A percentile compares a stretch with the other conserved stretches of the same genome.
Evolutionary conservation across 805 yeast genomes (phyloP).

Genomic region (Saccharomycopsis javanensis): DNA sequence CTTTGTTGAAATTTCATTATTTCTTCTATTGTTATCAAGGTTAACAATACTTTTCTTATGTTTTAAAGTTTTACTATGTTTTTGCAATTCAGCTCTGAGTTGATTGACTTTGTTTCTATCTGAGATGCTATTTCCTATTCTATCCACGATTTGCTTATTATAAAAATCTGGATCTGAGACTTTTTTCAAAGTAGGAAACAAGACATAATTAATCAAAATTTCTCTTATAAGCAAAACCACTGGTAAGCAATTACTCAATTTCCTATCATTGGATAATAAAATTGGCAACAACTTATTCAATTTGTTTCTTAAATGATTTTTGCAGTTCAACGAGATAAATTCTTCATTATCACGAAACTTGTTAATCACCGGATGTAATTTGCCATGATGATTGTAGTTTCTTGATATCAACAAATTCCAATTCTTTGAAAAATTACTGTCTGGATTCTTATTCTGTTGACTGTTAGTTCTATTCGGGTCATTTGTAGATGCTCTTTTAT

Average conservation of each 20-base stretch:
- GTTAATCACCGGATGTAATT: conserved; percentile 43
- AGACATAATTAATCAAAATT: conserved; percentile 47
- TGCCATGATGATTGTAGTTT: conserved; percentile 36
- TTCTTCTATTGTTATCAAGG: background rate
- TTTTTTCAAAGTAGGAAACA: conserved; percentile 42
- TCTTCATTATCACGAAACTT: conserved; percentile 17
- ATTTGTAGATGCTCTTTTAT: background rate
- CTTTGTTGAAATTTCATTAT: background rate
- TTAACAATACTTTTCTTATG: conserved; percentile 3
- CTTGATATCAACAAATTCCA: conserved; percentile 33
- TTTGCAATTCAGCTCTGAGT: conserved; percentile 58
- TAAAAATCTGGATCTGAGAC: conserved; percentile 67
- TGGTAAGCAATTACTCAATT: conserved; percentile 37
- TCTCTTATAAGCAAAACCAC: conserved; percentile 49
- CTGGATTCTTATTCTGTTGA: conserved; percentile 29
- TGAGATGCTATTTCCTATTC: conserved; percentile 54
- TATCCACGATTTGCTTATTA: conserved; percentile 52
- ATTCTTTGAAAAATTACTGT: conserved; percentile 12
- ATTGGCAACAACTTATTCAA: conserved; percentile 37
- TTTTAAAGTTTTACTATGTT: conserved; percentile 37
- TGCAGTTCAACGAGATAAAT: conserved; percentile 30
- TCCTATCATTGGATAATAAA: conserved; percentile 33
- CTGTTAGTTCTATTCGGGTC: background rate
- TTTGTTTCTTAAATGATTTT: conserved; percentile 37
- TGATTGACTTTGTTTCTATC: conserved; percentile 68